Percentiles rank a stretch among this genome's conserved stretches.
These are phyloP conservation scores for Lycium barbarum DNA, from an alignment of 257 asterid species.

Conservation along the genomic window DNA sequence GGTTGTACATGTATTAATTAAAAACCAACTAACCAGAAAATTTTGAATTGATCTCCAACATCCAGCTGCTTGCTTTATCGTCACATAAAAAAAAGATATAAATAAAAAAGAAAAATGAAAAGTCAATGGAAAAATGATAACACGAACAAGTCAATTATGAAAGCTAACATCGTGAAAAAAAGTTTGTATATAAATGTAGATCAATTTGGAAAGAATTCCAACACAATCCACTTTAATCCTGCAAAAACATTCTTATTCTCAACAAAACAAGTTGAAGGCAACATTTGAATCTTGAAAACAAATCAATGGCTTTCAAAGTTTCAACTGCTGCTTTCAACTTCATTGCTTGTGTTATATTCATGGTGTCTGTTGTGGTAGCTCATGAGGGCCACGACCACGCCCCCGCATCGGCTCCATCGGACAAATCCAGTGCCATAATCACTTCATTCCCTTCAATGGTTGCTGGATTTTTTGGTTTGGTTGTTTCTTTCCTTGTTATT, in stretches of 20 bases:
- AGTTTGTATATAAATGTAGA: neutral
- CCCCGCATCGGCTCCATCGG: conserved; percentile 1
- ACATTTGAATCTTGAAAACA: neutral
- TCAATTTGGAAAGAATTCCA: neutral
- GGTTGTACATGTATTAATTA: neutral
- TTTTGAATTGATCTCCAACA: conserved; percentile 27
- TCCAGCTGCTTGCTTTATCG: neutral
- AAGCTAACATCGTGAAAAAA: neutral
- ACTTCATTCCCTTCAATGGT: conserved; percentile 26
- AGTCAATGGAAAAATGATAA: conserved; percentile 19
- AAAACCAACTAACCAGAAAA: neutral
- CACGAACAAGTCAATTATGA: neutral
- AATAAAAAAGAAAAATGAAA: neutral
- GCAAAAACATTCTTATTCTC: neutral
- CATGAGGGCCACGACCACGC: conserved; percentile 28
- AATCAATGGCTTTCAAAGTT: conserved; percentile 28
- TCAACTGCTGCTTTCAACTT: conserved; percentile 1
- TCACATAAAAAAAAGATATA: neutral
- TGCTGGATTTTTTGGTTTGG: conserved; percentile 27
- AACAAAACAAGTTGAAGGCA: neutral
- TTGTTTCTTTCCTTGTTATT: conserved; percentile 31
- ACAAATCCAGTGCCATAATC: conserved; percentile 14
- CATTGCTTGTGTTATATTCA: conserved; percentile 21
- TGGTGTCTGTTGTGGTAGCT: conserved; percentile 1
- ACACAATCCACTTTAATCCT: neutral